These are phyloP conservation scores for Penicillium sp. DNA, from an alignment of 2,329 filamentous ascomycete species.

Conservation along the genomic window DNA sequence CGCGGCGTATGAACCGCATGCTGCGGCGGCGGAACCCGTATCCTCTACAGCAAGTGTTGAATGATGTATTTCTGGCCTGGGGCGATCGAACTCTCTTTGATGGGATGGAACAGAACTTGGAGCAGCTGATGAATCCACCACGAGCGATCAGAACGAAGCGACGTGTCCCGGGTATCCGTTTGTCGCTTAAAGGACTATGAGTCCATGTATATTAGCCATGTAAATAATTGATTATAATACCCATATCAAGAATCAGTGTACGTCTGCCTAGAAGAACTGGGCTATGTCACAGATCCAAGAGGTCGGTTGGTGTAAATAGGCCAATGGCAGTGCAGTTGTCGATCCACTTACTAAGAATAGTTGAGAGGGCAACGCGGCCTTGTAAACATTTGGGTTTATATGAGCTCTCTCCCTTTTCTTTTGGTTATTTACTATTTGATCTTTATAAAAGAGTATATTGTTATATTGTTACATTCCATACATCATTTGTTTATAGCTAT, in stretches of 20 bases:
- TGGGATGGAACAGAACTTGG: constrained; percentile 21
- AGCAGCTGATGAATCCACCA: constrained; percentile 25
- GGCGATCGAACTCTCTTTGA: constrained; percentile 31
- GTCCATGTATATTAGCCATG: constrained; percentile 9
- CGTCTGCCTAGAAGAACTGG: neutral
- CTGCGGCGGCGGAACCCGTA: constrained; percentile 40
- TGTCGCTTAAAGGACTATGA: constrained; percentile 10
- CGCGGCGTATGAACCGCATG: constrained; percentile 34
- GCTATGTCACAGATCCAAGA: constrained; percentile 5
- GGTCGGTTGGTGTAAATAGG: no score
- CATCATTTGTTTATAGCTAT: constrained; percentile 20
- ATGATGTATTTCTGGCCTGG: constrained; percentile 37
- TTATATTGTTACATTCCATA: neutral
- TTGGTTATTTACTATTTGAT: neutral
- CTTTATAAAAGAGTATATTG: neutral
- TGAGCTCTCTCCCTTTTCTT: neutral
- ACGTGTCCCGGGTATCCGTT: constrained; percentile 5
- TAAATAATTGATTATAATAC: constrained; percentile 10
- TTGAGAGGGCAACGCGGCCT: constrained; percentile 32
- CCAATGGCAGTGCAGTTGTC: constrained; percentile 14
- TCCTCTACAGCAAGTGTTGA: constrained; percentile 28
- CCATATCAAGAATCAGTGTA: neutral
- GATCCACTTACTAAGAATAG: constrained; percentile 29
- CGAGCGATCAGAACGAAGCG: constrained; percentile 14
- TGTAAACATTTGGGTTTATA: constrained; percentile 18